phyloP scores from a whole-genome alignment of 164 flowering plant species.

The Magnolia kwangsiensis region DNA sequence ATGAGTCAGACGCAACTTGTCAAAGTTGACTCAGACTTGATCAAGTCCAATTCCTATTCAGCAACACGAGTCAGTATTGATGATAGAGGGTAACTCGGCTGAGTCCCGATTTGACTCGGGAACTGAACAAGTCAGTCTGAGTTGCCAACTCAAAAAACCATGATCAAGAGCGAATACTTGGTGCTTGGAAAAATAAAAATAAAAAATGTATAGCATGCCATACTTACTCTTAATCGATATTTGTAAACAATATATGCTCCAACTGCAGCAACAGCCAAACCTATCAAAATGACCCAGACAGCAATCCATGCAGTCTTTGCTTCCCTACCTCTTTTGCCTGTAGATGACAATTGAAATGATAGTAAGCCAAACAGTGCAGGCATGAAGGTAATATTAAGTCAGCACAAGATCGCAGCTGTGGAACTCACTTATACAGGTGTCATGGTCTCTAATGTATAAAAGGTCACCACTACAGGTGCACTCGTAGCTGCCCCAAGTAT shows the following conservation, averaged over 20 bases:
- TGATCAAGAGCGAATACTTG: not conserved
- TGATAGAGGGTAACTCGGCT: no score
- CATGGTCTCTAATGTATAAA: conserved; percentile 80
- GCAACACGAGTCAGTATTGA: no score
- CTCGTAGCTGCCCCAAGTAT: conserved; percentile 86
- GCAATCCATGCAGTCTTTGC: conserved; percentile 71
- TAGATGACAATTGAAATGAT: conserved; percentile 12
- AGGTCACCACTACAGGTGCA: conserved; percentile 74
- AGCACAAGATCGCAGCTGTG: not conserved
- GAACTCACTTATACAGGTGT: conserved; percentile 83
- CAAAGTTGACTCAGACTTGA: no score
- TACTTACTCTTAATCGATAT: conserved; percentile 80
- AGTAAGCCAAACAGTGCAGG: conserved; percentile 1
- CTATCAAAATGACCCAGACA: conserved; percentile 71
- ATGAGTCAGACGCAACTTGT: no score
- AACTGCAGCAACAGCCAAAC: conserved; percentile 59
- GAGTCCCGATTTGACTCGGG: no score
- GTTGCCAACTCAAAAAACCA: no score
- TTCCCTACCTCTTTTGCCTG: conserved; percentile 64
- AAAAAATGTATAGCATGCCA: not conserved
- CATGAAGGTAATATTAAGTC: not conserved
- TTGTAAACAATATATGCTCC: conserved; percentile 91
- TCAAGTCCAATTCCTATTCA: no score
- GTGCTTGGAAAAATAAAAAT: not conserved
- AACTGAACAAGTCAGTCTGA: no score